Evolutionary conservation across 2,329 filamentous ascomycete species (phyloP), one percentile per base, ranked within the genome.

Genomic region (Venturia effusa): DNA sequence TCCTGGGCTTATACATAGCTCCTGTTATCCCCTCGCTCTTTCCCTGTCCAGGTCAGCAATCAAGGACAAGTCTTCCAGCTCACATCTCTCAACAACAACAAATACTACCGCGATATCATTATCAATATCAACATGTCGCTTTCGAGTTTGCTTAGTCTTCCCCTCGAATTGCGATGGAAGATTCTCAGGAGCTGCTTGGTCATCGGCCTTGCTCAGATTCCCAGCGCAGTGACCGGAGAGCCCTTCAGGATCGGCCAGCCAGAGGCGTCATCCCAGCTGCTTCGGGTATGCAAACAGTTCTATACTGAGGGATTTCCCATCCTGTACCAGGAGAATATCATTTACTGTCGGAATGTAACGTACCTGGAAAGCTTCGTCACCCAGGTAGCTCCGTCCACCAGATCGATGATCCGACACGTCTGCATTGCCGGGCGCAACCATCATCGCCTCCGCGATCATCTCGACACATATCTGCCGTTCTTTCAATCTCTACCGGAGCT

Each of bases 281-380:
- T 61, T 27, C 59, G 59, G n/a, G 41, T 45, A 5, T 61, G 59
- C 37, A 24, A 61, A 32, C 59, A 61, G 17, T 7, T 61, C 59
- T 41, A 41, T n/a, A 4, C 41, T 1, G 59, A 61, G 32, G 59
- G 37, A 10, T 32, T 32, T 3, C 59, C 59, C 17, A 61, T 61
- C 32, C 59, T 61, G 2, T 61, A 61, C 24, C 40, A 40, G 10
- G 41, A 61, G 34, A 61, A 61, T 15, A 61, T 41, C 59, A 39
- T 61, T n/a, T 41, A n/a, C 59, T 37, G 32, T 30, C 55, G 45
- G 6, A 51, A 51, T 27, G 8, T 22, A 27, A 51, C 45, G 11
- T 51, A 51, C 22, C 22, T 51, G 6, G 45, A 51, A 15, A 51
- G 45, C 45, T 51, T 51, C 22, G 45, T 51, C 13, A 15, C 45